Evolutionary conservation across 139 green algal species (phyloP).

Genomic region (Closterium sp.): DNA sequence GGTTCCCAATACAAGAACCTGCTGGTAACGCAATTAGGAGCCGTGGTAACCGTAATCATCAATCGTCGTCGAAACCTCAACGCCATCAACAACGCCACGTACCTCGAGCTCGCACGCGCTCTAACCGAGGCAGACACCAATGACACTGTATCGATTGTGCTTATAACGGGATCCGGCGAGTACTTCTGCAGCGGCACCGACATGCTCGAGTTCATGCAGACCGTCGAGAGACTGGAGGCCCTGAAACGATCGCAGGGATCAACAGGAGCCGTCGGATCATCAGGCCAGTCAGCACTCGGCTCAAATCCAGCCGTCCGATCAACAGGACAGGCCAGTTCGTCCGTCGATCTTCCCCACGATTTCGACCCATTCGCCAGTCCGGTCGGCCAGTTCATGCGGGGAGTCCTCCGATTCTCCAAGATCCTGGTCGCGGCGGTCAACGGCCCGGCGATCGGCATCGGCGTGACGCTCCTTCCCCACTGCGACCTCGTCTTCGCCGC

Average conservation of each 20-base stretch:
- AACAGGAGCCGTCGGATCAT: neutral
- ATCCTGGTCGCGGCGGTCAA: constrained; percentile 19
- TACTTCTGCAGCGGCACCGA: neutral
- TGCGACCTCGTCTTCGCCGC: constrained; percentile 9
- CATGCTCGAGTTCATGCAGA: neutral
- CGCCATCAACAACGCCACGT: neutral
- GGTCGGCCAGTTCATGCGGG: constrained; percentile 9
- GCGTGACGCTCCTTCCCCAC: constrained; percentile 5
- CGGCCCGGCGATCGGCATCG: constrained; percentile 2
- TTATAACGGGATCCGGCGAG: neutral
- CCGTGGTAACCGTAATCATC: neutral
- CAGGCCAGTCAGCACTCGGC: neutral
- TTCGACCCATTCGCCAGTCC: neutral
- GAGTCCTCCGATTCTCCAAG: constrained; percentile 1
- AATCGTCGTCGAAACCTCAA: neutral
- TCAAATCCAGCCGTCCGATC: neutral
- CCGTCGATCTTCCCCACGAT: neutral
- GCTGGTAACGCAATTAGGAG: neutral
- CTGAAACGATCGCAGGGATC: neutral
- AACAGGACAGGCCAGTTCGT: neutral
- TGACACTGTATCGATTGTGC: neutral
- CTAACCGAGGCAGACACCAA: neutral
- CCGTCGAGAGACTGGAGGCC: neutral
- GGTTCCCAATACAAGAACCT: neutral
- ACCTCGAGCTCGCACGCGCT: neutral